A percentile compares a stretch with the other conserved stretches of the same genome.
phyloP scores from a whole-genome alignment of 192 early-diverging fungal species.

The Coemansia sp. region DNA sequence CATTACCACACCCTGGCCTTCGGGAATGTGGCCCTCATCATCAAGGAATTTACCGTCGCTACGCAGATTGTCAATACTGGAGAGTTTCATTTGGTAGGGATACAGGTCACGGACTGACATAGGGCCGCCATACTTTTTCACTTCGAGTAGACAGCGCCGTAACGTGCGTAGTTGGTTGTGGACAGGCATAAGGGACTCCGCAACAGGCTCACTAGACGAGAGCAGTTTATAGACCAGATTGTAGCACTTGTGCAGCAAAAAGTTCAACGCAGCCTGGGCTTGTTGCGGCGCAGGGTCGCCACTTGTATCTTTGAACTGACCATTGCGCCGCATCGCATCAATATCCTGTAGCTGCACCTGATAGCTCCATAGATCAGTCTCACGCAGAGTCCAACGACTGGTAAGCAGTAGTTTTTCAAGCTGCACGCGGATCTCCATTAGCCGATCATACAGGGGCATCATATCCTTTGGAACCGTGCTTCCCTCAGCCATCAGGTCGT shows the following conservation, averaged over 20 bases:
- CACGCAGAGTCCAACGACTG: slow-evolving; percentile 74
- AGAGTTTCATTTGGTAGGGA: slow-evolving; percentile 87
- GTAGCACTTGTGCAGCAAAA: slow-evolving; percentile 81
- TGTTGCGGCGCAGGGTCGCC: slow-evolving; percentile 60
- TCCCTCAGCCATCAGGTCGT: slow-evolving; percentile 75
- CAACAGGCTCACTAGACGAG: slow-evolving; percentile 75
- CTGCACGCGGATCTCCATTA: slow-evolving; percentile 69
- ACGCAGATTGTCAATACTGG: slow-evolving; percentile 76
- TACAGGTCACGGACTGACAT: slow-evolving; percentile 72
- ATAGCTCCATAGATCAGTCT: slow-evolving; percentile 76
- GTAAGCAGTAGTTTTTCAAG: slow-evolving; percentile 75
- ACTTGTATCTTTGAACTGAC: slow-evolving; percentile 74
- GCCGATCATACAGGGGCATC: slow-evolving; percentile 58
- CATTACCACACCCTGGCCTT: slow-evolving; percentile 84
- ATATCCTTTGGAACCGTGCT: slow-evolving; percentile 63
- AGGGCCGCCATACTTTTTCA: slow-evolving; percentile 79
- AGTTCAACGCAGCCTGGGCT: slow-evolving; percentile 77
- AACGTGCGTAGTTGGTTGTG: slow-evolving; percentile 84
- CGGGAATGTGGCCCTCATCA: slow-evolving; percentile 76
- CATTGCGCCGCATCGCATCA: slow-evolving; percentile 77
- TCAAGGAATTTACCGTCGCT: slow-evolving; percentile 85
- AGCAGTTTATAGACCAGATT: slow-evolving; percentile 80
- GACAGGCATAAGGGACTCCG: slow-evolving; percentile 79
- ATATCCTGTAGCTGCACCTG: slow-evolving; percentile 80
- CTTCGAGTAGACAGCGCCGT: slow-evolving; percentile 71